phyloP scores from a whole-genome alignment of 2,329 filamentous ascomycete species.

The Neurospora sp. region DNA sequence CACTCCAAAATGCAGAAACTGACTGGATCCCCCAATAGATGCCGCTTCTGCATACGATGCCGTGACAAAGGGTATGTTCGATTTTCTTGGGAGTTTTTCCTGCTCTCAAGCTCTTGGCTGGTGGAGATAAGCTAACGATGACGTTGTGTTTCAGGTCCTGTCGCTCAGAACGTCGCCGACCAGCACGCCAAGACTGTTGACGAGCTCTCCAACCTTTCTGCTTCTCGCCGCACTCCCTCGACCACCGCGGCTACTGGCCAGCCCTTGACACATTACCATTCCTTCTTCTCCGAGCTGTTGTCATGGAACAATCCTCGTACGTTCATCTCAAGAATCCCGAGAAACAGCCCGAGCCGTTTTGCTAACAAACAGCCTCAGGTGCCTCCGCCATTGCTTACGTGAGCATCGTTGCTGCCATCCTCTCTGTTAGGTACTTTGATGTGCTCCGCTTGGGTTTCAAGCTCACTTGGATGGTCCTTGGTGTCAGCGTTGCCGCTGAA shows the following conservation, averaged over 20 bases:
- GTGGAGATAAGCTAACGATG: slow-evolving; percentile 10
- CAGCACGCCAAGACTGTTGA: slow-evolving; percentile 43
- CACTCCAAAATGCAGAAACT: slow-evolving; percentile 16
- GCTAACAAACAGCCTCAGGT: slow-evolving; percentile 32
- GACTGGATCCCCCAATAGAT: slow-evolving; percentile 20
- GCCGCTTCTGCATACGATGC: slow-evolving; percentile 39
- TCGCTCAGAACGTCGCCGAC: slow-evolving; percentile 49
- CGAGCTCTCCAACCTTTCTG: slow-evolving; percentile 50
- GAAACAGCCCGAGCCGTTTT: slow-evolving; percentile 2
- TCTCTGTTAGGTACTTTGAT: slow-evolving; percentile 56
- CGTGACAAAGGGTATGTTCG: slow-evolving; percentile 35
- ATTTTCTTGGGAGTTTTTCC: neutral
- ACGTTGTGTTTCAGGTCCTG: slow-evolving; percentile 35
- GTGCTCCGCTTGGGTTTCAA: slow-evolving; percentile 56
- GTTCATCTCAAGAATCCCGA: slow-evolving; percentile 19
- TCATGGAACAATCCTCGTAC: slow-evolving; percentile 61
- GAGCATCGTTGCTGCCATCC: slow-evolving; percentile 48
- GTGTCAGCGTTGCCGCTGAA: slow-evolving; percentile 51
- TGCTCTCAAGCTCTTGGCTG: neutral
- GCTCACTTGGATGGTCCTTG: slow-evolving; percentile 53
- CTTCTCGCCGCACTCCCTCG: slow-evolving; percentile 44
- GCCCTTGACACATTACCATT: slow-evolving; percentile 60
- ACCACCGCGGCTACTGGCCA: slow-evolving; percentile 49
- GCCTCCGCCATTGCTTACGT: slow-evolving; percentile 57
- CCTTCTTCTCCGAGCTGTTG: slow-evolving; percentile 58